Percentiles rank a stretch among this genome's conserved stretches.
phyloP scores from a whole-genome alignment of 768 basidiomycete species.

The Russula virescens region DNA sequence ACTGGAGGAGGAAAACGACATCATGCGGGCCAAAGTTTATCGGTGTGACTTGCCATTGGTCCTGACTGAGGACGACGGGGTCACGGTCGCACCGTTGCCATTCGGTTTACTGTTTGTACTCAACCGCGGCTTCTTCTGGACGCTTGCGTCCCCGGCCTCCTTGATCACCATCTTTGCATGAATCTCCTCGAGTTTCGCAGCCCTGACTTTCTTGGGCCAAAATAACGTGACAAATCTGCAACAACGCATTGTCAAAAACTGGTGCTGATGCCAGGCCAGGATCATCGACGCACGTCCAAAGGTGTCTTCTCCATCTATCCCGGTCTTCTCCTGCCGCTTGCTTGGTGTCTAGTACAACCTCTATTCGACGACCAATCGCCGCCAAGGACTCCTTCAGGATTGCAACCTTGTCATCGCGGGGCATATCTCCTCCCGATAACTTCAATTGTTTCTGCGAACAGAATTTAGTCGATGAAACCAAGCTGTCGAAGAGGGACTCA shows the following conservation, averaged over 20 bases:
- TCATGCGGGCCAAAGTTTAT: constrained; percentile 31
- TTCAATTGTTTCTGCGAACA: constrained; percentile 83
- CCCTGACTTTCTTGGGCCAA: constrained; percentile 97
- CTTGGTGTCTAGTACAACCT: constrained; percentile 70
- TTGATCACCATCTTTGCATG: constrained; percentile 96
- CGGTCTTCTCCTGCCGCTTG: constrained; percentile 74
- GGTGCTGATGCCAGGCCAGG: neutral
- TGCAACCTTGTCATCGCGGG: constrained; percentile 91
- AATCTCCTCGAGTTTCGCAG: constrained; percentile 88
- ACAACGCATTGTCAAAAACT: constrained; percentile 8
- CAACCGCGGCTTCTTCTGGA: constrained; percentile 56
- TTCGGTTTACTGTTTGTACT: constrained; percentile 39
- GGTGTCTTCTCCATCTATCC: constrained; percentile 84
- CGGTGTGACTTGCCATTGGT: constrained; percentile 59
- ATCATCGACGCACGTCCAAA: constrained; percentile 80
- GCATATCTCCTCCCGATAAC: constrained; percentile 86
- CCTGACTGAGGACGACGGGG: constrained; percentile 41
- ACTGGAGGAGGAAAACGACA: neutral
- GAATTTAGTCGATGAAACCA: constrained; percentile 7
- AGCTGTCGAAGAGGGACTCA: constrained; percentile 34
- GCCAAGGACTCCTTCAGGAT: constrained; percentile 94
- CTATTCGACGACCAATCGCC: constrained; percentile 90
- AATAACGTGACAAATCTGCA: constrained; percentile 88
- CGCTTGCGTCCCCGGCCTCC: constrained; percentile 50
- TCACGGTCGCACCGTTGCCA: constrained; percentile 36